Evolutionary conservation across 2,329 filamentous ascomycete genomes (phyloP).

Genomic region (Sarocladium strictum): DNA sequence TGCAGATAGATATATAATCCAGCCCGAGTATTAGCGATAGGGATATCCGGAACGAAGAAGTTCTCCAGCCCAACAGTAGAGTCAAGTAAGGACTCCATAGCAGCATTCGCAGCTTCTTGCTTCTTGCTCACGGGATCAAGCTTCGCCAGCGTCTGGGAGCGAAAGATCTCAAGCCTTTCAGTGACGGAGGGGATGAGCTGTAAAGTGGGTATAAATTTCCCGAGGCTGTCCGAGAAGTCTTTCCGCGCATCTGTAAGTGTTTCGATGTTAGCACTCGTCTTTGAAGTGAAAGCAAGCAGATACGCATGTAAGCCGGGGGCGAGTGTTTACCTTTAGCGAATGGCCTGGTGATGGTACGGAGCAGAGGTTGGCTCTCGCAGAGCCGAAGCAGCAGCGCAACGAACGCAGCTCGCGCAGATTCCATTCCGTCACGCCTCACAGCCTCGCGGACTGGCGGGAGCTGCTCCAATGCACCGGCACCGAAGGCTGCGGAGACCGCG

Average conservation of each 20-base stretch:
- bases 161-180: conserved; percentile 50
- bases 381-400: conserved; percentile 57
- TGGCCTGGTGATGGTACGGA: conserved; percentile 46
- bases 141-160: conserved; percentile 47
- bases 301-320: too few relatives aligned
- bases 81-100: conserved; percentile 52
- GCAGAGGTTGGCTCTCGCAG: conserved; percentile 52
- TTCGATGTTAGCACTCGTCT: neutral
- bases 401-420: conserved; percentile 55
- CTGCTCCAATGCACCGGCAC: conserved; percentile 26
- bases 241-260: conserved; percentile 37
- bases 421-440: conserved; percentile 46
- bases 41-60: conserved; percentile 56
- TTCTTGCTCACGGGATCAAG: conserved; percentile 51
- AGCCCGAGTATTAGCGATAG: conserved; percentile 68
- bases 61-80: conserved; percentile 50
- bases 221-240: conserved; percentile 43
- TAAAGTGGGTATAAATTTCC: conserved; percentile 50
- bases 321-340: conserved; percentile 42
- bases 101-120: conserved; percentile 38
- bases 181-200: conserved; percentile 50
- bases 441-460: conserved; percentile 28
- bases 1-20: conserved; percentile 84
- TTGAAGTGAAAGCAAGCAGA: too few relatives aligned
- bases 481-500: conserved; percentile 41